These are phyloP conservation scores for Penicillium sp. DNA, from an alignment of 2,329 filamentous ascomycete species.

Conservation along the genomic window DNA sequence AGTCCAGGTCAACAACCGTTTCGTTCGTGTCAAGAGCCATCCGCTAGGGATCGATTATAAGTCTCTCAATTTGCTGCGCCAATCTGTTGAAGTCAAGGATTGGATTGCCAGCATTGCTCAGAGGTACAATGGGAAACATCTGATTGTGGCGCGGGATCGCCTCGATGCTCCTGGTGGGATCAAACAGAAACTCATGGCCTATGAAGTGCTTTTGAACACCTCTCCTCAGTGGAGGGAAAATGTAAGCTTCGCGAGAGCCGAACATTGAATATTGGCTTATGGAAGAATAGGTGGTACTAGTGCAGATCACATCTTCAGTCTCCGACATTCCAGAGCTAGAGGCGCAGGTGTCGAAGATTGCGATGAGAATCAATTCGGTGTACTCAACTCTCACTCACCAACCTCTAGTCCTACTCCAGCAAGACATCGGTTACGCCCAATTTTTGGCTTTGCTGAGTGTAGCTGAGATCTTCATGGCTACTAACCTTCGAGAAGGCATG, in stretches of 20 bases:
- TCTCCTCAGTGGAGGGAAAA: conserved; percentile 85
- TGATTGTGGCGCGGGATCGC: conserved; percentile 93
- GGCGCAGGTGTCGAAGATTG: conserved; percentile 86
- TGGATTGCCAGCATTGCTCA: conserved; percentile 81
- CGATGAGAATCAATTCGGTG: conserved; percentile 85
- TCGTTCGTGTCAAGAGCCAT: conserved; percentile 79
- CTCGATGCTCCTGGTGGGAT: conserved; percentile 90
- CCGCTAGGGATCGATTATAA: conserved; percentile 87
- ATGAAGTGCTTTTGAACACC: conserved; percentile 88
- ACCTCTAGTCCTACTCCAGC: conserved; percentile 86
- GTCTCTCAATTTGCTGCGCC: conserved; percentile 69
- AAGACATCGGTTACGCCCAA: conserved; percentile 89
- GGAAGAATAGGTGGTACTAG: conserved; percentile 70
- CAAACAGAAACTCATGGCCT: conserved; percentile 86
- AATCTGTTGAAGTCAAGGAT: conserved; percentile 70
- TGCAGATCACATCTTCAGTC: conserved; percentile 88
- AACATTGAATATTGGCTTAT: neutral
- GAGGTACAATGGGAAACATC: conserved; percentile 80
- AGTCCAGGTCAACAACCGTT: conserved; percentile 83
- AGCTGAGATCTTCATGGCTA: conserved; percentile 89
- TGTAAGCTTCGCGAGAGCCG: conserved; percentile 35
- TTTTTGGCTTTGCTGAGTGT: conserved; percentile 89
- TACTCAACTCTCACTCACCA: conserved; percentile 90
- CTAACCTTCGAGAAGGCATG: conserved; percentile 93
- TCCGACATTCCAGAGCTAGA: conserved; percentile 84